A percentile compares a stretch with the other conserved stretches of the same genome.
These are phyloP conservation scores for Phytophthora macrochlamydospora DNA, from an alignment of 352 stramenopile species.

Conservation along the genomic window DNA sequence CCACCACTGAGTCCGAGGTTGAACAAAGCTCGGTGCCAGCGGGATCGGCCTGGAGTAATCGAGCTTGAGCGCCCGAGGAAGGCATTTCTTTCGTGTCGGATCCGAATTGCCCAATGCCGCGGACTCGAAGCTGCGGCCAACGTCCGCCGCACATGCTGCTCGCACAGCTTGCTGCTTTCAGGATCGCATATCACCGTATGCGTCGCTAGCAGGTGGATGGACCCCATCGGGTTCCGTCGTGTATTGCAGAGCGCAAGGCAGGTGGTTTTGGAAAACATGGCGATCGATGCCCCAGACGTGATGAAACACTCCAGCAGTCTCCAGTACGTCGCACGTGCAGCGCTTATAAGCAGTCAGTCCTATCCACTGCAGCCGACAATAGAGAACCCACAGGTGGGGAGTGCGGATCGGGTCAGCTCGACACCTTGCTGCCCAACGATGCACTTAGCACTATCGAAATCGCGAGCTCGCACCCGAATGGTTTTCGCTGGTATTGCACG, in stretches of 20 bases:
- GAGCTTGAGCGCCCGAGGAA: no score
- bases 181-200: no score
- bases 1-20: neutral
- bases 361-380: conserved; percentile 8
- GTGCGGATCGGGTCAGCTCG: neutral
- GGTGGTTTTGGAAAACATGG: neutral
- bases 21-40: neutral
- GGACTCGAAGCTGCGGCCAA: no score
- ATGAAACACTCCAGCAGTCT: neutral
- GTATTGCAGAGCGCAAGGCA: neutral
- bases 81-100: no score
- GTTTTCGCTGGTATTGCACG: conserved; percentile 7
- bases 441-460: neutral
- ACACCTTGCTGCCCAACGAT: neutral
- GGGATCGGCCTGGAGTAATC: conserved; percentile 1
- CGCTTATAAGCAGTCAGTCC: neutral
- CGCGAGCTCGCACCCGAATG: conserved; percentile 3
- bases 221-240: no score
- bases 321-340: conserved; percentile 1
- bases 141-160: no score
- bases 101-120: no score
- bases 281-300: neutral
- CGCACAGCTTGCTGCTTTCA: no score
- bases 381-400: neutral
- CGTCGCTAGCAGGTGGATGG: no score